phyloP scores from a whole-genome alignment of 2,329 filamentous ascomycete genomes.

The Neofusicoccum umdonicola region DNA sequence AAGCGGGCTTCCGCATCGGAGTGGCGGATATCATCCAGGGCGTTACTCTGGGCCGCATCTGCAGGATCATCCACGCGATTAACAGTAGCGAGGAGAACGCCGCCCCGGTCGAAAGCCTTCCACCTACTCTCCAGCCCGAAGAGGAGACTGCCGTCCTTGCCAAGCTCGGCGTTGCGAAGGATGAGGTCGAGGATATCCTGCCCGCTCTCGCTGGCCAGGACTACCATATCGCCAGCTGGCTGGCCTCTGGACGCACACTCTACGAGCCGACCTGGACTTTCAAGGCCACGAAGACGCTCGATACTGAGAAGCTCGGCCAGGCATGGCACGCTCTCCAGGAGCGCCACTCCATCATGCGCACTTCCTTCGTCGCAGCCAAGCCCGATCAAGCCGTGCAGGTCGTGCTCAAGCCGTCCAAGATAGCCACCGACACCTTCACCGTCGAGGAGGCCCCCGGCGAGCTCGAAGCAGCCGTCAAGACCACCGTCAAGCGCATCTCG shows the following conservation, averaged over 20 bases:
- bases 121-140: neutral
- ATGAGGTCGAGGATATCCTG: conserved; percentile 11
- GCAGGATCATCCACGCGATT: neutral
- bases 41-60: conserved; percentile 16
- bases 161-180: neutral
- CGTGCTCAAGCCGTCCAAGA: conserved; percentile 26
- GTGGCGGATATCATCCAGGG: conserved; percentile 16
- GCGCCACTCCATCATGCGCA: conserved; percentile 34
- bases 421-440: conserved; percentile 24
- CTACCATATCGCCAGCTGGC: conserved; percentile 15
- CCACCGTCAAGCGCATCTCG: conserved; percentile 25
- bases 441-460: conserved; percentile 20
- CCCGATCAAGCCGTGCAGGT: conserved; percentile 29
- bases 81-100: neutral
- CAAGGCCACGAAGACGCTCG: conserved; percentile 19
- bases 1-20: conserved; percentile 10
- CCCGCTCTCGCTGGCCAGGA: conserved; percentile 16
- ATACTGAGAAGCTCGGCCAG: conserved; percentile 25
- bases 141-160: neutral
- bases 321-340: conserved; percentile 33
- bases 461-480: conserved; percentile 21
- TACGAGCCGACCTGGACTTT: conserved; percentile 18
- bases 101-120: neutral
- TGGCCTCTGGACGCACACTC: conserved; percentile 7
- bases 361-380: conserved; percentile 31